These are phyloP conservation scores for Rubia occidens DNA, from an alignment of 305 asterid species.

Conservation along the genomic window DNA sequence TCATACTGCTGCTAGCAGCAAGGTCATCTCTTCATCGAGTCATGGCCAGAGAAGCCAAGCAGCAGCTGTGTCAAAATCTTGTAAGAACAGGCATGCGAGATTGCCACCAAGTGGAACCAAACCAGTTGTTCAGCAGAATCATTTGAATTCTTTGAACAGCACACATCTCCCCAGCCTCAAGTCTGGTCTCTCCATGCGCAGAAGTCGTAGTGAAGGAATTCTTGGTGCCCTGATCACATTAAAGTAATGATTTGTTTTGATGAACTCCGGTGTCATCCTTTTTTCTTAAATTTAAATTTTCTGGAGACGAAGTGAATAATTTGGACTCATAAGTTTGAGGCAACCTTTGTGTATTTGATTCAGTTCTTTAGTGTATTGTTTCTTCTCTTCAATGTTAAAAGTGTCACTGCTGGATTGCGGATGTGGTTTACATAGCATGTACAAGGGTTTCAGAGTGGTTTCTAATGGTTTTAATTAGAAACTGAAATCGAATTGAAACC, in stretches of 20 bases:
- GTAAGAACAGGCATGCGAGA: slow-evolving; percentile 39
- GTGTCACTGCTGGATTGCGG: too few species aligned
- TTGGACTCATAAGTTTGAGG: not conserved
- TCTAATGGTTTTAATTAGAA: too few species aligned
- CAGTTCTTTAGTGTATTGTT: too few species aligned
- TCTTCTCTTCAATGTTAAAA: too few species aligned
- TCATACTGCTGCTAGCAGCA: slow-evolving; percentile 41
- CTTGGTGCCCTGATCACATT: slow-evolving; percentile 37
- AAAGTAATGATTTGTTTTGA: not conserved
- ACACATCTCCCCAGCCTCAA: slow-evolving; percentile 32
- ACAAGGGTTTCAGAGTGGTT: too few species aligned
- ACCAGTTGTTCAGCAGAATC: slow-evolving; percentile 30
- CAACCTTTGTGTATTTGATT: too few species aligned
- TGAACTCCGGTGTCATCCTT: not conserved
- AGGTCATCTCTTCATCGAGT: slow-evolving; percentile 42
- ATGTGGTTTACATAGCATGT: too few species aligned
- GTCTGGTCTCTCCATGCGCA: slow-evolving; percentile 40
- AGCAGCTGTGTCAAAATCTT: slow-evolving; percentile 33
- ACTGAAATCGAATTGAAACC: too few species aligned
- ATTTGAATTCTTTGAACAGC: slow-evolving; percentile 29
- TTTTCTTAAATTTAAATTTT: not conserved
- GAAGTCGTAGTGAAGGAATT: slow-evolving; percentile 80
- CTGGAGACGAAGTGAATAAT: not conserved
- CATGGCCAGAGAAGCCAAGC: slow-evolving; percentile 61
- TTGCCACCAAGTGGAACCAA: slow-evolving; percentile 53